These are phyloP conservation scores for Termitomyces sp. DNA, from an alignment of 768 basidiomycete species.

Conservation along the genomic window DNA sequence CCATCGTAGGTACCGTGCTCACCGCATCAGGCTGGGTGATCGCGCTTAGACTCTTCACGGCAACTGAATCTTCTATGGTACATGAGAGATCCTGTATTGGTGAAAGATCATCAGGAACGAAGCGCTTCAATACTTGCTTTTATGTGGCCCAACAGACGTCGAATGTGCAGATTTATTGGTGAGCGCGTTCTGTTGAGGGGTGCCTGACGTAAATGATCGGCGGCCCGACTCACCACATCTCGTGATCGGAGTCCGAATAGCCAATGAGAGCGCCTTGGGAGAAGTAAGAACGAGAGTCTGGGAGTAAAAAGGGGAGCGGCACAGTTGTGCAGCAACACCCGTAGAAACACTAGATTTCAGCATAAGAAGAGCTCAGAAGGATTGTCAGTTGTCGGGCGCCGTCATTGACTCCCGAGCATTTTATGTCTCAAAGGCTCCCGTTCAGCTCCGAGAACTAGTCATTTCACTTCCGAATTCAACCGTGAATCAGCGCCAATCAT, in stretches of 20 bases:
- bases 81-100: not conserved
- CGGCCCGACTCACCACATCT: not conserved
- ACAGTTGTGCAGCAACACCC: constrained; percentile 7
- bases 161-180: constrained; percentile 15
- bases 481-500: constrained; percentile 1
- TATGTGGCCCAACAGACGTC: constrained; percentile 14
- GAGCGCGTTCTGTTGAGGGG: constrained; percentile 9
- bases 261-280: not conserved
- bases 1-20: constrained; percentile 48
- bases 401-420: constrained; percentile 1
- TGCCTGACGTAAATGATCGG: constrained; percentile 13
- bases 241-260: not conserved
- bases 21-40: constrained; percentile 40
- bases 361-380: not conserved
- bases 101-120: not conserved
- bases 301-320: constrained; percentile 4
- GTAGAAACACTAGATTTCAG: constrained; percentile 9
- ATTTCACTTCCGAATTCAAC: constrained; percentile 7
- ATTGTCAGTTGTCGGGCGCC: not conserved
- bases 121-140: constrained; percentile 10
- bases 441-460: constrained; percentile 9
- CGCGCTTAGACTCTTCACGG: constrained; percentile 14
- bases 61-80: constrained; percentile 10
- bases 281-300: constrained; percentile 5
- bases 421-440: constrained; percentile 12